A percentile compares a stretch with the other conserved stretches of the same genome.
These are phyloP conservation scores for Elsinoe arachidis DNA, from an alignment of 2,329 filamentous ascomycete genomes.

Conservation along the genomic window DNA sequence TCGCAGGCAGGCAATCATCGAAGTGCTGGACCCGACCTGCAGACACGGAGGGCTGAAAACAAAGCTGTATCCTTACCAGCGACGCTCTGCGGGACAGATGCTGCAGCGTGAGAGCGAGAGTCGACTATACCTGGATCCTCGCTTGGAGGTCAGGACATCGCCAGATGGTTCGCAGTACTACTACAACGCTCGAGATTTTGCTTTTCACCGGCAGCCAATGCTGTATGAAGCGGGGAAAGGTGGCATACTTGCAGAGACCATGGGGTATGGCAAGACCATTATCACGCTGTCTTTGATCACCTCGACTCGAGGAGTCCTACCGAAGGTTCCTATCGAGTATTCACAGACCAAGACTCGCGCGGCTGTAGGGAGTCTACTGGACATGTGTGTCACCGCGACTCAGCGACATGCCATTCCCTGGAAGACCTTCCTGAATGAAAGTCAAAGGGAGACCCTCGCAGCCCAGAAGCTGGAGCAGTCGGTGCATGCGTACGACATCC, in stretches of 20 bases:
- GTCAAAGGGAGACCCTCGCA: conserved; percentile 40
- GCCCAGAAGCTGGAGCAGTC: conserved; percentile 40
- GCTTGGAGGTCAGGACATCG: conserved; percentile 52
- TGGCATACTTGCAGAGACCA: conserved; percentile 72
- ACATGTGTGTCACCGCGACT: conserved; percentile 66
- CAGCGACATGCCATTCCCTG: conserved; percentile 63
- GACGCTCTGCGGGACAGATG: conserved; percentile 73
- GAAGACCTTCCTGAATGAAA: conserved; percentile 53
- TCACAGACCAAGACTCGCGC: conserved; percentile 34
- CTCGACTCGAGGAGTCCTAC: conserved; percentile 61
- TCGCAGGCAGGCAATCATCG: conserved; percentile 45
- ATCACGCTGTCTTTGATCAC: conserved; percentile 68
- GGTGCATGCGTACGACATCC: conserved; percentile 34
- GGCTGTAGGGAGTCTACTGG: conserved; percentile 53
- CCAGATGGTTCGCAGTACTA: conserved; percentile 59
- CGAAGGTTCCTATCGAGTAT: conserved; percentile 56
- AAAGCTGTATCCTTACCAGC: conserved; percentile 67
- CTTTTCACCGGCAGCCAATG: conserved; percentile 55
- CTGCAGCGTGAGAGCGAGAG: conserved; percentile 67
- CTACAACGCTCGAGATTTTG: conserved; percentile 56
- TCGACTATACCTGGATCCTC: conserved; percentile 60
- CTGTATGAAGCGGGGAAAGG: conserved; percentile 67
- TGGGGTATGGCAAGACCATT: conserved; percentile 77
- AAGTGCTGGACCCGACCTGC: conserved; percentile 42
- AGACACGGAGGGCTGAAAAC: conserved; percentile 53